phyloP scores from a whole-genome alignment of 2,329 filamentous ascomycete genomes.

The Calonectria crousiana region DNA sequence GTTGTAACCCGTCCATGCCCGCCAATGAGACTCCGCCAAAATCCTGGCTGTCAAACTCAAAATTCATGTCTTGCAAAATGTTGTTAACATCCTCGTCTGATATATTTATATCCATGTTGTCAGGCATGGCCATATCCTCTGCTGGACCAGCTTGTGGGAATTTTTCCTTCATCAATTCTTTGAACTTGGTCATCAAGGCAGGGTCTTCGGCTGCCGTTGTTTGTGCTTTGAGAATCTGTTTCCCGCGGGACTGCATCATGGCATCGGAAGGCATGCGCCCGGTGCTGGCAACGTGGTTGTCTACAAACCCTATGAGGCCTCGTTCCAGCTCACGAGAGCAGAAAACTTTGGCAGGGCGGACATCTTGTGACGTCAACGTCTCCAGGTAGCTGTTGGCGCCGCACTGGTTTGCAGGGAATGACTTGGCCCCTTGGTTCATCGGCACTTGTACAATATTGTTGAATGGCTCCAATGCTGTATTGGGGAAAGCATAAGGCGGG shows the following conservation, averaged over 20 bases:
- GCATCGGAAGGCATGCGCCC: constrained; percentile 62
- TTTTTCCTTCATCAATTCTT: constrained; percentile 55
- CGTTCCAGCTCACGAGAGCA: constrained; percentile 70
- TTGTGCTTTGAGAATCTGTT: constrained; percentile 60
- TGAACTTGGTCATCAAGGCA: constrained; percentile 66
- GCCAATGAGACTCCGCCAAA: constrained; percentile 40
- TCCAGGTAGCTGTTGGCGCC: constrained; percentile 64
- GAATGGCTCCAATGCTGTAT: constrained; percentile 52
- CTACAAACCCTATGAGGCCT: constrained; percentile 64
- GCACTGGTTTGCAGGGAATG: constrained; percentile 56
- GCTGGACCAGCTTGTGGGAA: constrained; percentile 34
- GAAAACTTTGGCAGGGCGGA: constrained; percentile 65
- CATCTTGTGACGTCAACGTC: constrained; percentile 57
- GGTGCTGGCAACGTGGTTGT: constrained; percentile 51
- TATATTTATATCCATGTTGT: constrained; percentile 51
- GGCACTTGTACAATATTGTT: constrained; percentile 48
- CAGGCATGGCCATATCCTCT: constrained; percentile 36
- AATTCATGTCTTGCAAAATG: constrained; percentile 58
- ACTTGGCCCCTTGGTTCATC: constrained; percentile 53
- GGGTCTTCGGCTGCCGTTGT: constrained; percentile 67
- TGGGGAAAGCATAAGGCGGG: constrained; percentile 65
- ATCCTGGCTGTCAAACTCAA: constrained; percentile 52
- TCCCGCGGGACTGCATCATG: constrained; percentile 59
- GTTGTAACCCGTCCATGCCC: constrained; percentile 46
- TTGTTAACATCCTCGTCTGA: constrained; percentile 54